Evolutionary conservation across 139 green algal species (phyloP).

Genomic region (Yamagishiella unicocca): DNA sequence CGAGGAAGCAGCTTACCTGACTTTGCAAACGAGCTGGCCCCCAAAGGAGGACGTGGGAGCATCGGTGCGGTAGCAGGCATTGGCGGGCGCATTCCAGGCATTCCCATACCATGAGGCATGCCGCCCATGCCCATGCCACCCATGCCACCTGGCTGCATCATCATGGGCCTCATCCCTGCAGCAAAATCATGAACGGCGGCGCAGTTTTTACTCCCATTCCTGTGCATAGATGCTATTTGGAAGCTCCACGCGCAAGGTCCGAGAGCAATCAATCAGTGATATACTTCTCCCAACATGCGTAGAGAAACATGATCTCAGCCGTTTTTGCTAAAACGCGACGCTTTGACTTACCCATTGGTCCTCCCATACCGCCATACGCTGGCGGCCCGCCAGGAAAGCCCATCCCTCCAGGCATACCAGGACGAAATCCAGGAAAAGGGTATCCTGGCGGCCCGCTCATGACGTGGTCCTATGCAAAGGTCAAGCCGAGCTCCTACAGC

Average conservation of each 20-base stretch:
- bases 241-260: too few species aligned
- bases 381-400: constrained; percentile 23
- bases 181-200: too few species aligned
- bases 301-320: neutral
- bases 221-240: too few species aligned
- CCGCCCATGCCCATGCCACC: constrained; percentile 11
- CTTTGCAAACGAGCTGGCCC: neutral
- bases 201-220: too few species aligned
- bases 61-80: neutral
- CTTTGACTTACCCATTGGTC: constrained; percentile 14
- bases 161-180: constrained; percentile 45
- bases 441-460: constrained; percentile 33
- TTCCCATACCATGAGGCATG: constrained; percentile 17
- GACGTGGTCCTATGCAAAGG: neutral
- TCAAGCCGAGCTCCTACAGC: too few species aligned
- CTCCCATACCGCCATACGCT: neutral
- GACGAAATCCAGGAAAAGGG: constrained; percentile 26
- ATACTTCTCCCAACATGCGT: too few species aligned
- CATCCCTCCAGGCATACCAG: constrained; percentile 28
- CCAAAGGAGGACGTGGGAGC: neutral
- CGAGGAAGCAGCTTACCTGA: neutral
- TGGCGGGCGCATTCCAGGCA: neutral
- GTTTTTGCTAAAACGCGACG: neutral
- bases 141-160: constrained; percentile 21
- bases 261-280: too few species aligned